phyloP scores from a whole-genome alignment of 306 rosid species.

The Glycine tomentella region DNA sequence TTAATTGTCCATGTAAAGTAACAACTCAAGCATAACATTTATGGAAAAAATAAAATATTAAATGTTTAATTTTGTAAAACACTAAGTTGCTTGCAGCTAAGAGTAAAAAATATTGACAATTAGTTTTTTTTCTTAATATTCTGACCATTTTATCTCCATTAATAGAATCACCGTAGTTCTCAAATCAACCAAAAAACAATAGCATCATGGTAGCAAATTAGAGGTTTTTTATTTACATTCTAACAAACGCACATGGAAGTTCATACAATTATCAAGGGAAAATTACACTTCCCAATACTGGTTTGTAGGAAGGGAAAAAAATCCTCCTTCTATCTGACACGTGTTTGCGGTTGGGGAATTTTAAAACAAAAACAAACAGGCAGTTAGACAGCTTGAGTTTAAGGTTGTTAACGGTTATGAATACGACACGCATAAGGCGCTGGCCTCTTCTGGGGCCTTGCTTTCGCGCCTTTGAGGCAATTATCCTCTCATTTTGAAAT shows the following conservation, averaged over 20 bases:
- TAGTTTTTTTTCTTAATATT: not conserved
- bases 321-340: not conserved
- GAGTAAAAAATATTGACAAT: not conserved
- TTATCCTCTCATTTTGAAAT: no score
- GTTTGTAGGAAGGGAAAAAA: not conserved
- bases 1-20: not conserved
- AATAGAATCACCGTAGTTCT: not conserved
- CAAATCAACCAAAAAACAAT: not conserved
- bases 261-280: not conserved
- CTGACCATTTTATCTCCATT: not conserved
- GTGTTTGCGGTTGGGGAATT: not conserved
- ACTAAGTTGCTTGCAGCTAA: not conserved
- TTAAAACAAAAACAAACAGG: not conserved
- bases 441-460: not conserved
- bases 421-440: not conserved
- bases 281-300: not conserved
- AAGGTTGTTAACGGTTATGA: not conserved
- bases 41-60: not conserved
- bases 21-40: not conserved
- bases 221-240: not conserved
- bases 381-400: constrained; percentile 1
- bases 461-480: no score
- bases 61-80: not conserved
- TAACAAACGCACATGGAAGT: not conserved
- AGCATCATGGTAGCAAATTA: not conserved